Conservation (phyloP, 2,329 filamentous ascomycete species). For the Ceratocystis alfenasii region DNA sequence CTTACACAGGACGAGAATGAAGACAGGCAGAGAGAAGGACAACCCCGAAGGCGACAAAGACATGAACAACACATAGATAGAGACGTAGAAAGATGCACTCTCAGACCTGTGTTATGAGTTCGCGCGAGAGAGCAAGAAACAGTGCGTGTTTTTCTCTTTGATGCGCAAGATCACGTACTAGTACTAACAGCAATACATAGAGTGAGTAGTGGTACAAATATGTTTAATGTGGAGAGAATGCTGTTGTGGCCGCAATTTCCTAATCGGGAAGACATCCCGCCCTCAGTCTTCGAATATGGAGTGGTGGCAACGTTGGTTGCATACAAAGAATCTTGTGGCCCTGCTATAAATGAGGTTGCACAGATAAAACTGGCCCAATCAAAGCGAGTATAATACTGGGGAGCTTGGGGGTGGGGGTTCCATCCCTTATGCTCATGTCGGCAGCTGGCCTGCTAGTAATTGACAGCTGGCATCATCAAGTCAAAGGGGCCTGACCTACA, state of each 20-base stretch:
- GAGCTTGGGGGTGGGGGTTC: neutral
- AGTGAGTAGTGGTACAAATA: too few species aligned
- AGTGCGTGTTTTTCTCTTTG: neutral
- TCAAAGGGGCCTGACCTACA: too few species aligned
- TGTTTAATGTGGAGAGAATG: too few species aligned
- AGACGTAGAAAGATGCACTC: neutral
- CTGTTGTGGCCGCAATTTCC: too few species aligned
- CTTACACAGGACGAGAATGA: too few species aligned
- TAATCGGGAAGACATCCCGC: too few species aligned
- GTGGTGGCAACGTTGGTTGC: too few species aligned
- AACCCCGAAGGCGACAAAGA: neutral
- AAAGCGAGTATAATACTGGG: neutral
- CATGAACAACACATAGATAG: neutral
- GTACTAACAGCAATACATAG: too few species aligned
- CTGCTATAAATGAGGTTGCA: neutral
- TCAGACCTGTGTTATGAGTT: neutral
- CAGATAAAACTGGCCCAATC: neutral
- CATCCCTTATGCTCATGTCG: neutral
- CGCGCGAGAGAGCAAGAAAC: neutral
- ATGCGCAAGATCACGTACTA: too few species aligned
- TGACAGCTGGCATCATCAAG: neutral
- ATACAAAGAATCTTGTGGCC: neutral
- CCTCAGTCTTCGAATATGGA: too few species aligned
- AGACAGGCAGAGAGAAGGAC: too few species aligned
- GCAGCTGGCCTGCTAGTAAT: neutral